Evolutionary conservation across 495 filamentous ascomycete genomes (phyloP).

Genomic region (Neurospora discreta): DNA sequence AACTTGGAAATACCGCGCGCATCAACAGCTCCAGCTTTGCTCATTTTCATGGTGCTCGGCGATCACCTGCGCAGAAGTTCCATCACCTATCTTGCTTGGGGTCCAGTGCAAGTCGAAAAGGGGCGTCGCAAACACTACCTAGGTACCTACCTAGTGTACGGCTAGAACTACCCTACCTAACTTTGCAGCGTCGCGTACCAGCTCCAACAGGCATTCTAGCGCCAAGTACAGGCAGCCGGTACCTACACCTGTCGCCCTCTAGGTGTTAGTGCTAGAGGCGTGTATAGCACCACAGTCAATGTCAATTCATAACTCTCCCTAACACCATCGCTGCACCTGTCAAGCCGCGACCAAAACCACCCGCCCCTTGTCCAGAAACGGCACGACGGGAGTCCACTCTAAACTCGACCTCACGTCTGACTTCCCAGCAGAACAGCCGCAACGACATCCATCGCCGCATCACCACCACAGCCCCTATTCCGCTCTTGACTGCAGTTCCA

Average conservation of each 20-base stretch:
- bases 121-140: neutral
- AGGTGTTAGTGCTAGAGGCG: neutral
- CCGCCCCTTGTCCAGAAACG: constrained; percentile 20
- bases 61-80: neutral
- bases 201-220: neutral
- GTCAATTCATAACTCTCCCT: neutral
- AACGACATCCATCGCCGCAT: constrained; percentile 29
- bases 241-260: neutral
- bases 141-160: neutral
- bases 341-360: constrained; percentile 10
- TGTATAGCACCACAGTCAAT: neutral
- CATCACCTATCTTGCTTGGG: neutral
- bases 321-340: neutral
- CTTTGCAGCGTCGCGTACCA: neutral
- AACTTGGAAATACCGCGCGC: neutral
- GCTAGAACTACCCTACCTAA: neutral
- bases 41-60: neutral
- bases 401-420: constrained; percentile 35
- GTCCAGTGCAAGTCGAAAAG: neutral
- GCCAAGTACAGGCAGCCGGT: neutral
- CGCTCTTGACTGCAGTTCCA: constrained; percentile 18
- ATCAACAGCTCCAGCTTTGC: neutral
- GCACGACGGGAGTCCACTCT: constrained; percentile 21
- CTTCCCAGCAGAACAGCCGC: constrained; percentile 28
- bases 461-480: constrained; percentile 26